A percentile compares a stretch with the other conserved stretches of the same genome.
Conservation (phyloP, 805 yeast genomes). For the Lipomyces sp. region DNA sequence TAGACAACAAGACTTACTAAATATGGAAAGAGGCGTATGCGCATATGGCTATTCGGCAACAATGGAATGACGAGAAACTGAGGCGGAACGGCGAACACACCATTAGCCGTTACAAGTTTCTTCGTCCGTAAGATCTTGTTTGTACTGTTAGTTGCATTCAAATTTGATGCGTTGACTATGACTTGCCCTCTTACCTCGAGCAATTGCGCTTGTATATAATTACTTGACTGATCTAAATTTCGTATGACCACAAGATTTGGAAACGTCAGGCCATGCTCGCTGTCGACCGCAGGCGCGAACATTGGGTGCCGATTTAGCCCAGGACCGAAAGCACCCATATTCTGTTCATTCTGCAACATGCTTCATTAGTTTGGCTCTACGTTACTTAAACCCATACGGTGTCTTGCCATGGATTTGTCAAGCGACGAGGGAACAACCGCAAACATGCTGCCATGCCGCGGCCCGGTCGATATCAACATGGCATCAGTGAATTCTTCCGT, state of each 20-base stretch:
- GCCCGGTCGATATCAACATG: slow-evolving; percentile 3
- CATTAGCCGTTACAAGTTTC: slow-evolving; percentile 8
- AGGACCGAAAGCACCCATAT: no score
- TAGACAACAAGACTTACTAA: slow-evolving; percentile 8
- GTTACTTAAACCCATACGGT: background rate
- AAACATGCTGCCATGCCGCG: slow-evolving; percentile 10
- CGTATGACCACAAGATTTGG: slow-evolving; percentile 21
- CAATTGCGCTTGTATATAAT: slow-evolving; percentile 24
- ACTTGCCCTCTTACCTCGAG: slow-evolving; percentile 11
- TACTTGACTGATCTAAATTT: slow-evolving; percentile 18
- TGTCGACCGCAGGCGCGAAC: no score
- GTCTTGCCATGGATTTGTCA: background rate
- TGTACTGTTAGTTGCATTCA: background rate
- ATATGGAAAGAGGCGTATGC: slow-evolving; percentile 16
- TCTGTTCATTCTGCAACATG: no score
- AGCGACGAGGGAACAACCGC: slow-evolving; percentile 16
- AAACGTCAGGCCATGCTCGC: background rate
- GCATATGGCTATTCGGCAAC: background rate
- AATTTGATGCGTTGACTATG: no score
- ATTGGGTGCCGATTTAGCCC: no score
- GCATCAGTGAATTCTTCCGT: slow-evolving; percentile 21
- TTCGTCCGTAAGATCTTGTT: slow-evolving; percentile 18
- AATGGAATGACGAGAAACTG: slow-evolving; percentile 22
- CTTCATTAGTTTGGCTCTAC: no score
- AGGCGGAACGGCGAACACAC: slow-evolving; percentile 9